phyloP scores from a whole-genome alignment of 257 asterid species.

The Nicotiana noctiflora region DNA sequence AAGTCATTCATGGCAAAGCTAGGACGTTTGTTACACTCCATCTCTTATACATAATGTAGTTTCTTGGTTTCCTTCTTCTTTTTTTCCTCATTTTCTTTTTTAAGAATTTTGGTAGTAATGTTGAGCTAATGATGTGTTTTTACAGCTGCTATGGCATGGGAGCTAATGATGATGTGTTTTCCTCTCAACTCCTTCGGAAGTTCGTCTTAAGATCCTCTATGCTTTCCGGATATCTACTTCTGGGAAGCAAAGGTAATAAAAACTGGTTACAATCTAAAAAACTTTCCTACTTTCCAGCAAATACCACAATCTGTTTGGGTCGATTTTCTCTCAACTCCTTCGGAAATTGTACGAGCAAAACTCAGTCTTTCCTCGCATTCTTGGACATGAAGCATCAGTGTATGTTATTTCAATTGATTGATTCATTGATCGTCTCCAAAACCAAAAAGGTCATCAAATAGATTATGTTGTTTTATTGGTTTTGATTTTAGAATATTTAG shows the following conservation, averaged over 20 bases:
- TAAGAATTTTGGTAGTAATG: background rate
- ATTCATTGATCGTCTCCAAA: background rate
- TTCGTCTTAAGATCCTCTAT: conserved; percentile 14
- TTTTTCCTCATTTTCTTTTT: too few relatives aligned
- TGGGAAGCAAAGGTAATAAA: background rate
- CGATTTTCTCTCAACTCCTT: background rate
- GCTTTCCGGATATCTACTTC: background rate
- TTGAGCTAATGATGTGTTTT: background rate
- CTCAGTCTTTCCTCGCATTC: conserved; percentile 10
- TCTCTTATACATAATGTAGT: background rate
- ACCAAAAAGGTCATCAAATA: background rate
- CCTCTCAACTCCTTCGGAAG: too few relatives aligned
- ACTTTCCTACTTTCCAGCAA: background rate
- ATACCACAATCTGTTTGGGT: background rate
- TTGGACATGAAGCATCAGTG: conserved; percentile 20
- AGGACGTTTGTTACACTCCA: too few relatives aligned
- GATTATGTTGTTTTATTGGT: too few relatives aligned
- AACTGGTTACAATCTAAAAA: too few relatives aligned
- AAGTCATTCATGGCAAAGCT: too few relatives aligned
- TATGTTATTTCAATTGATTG: background rate
- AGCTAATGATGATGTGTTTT: too few relatives aligned
- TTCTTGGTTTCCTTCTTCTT: background rate
- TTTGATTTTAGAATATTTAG: too few relatives aligned
- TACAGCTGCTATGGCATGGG: too few relatives aligned
- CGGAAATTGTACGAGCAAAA: conserved; percentile 7